Percentiles rank a stretch among this genome's conserved stretches.
Evolutionary conservation across 208 protist genomes (phyloP).

Genomic region (Eutreptiella sp.): DNA sequence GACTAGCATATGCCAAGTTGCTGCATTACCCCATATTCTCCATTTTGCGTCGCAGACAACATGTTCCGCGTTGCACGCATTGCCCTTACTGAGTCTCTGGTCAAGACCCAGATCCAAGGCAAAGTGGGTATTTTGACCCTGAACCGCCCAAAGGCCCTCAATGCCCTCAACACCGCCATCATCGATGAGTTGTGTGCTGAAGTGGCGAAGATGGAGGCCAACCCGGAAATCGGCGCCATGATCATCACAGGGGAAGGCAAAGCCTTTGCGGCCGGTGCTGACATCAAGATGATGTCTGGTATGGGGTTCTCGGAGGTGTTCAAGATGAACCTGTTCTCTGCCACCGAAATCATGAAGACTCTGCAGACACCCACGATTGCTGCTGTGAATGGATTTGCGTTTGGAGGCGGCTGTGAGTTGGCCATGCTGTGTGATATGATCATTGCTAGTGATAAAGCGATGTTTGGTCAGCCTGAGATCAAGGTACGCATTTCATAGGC

Average conservation of each 20-base stretch:
- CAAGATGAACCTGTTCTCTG: slow-evolving; percentile 55
- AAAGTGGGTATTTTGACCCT: slow-evolving; percentile 75
- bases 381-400: slow-evolving; percentile 68
- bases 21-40: no score
- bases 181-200: slow-evolving; percentile 54
- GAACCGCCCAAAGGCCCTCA: slow-evolving; percentile 83
- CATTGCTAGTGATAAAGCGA: slow-evolving; percentile 40
- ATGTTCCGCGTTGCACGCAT: background rate
- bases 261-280: slow-evolving; percentile 89
- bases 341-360: slow-evolving; percentile 48
- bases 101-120: slow-evolving; percentile 48
- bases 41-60: no score
- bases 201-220: slow-evolving; percentile 65
- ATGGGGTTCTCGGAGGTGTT: slow-evolving; percentile 62
- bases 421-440: slow-evolving; percentile 66
- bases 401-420: slow-evolving; percentile 68
- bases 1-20: no score
- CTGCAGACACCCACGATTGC: slow-evolving; percentile 67
- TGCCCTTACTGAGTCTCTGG: slow-evolving; percentile 24
- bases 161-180: slow-evolving; percentile 79
- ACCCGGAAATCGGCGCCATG: slow-evolving; percentile 65
- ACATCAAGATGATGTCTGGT: slow-evolving; percentile 89
- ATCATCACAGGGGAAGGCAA: slow-evolving; percentile 84
- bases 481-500: no score
- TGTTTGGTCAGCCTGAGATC: slow-evolving; percentile 72